Percentiles rank a stretch among this genome's conserved stretches.
phyloP scores from a whole-genome alignment of 192 early-diverging fungal genomes.

The Entophlyctis luteolus region DNA sequence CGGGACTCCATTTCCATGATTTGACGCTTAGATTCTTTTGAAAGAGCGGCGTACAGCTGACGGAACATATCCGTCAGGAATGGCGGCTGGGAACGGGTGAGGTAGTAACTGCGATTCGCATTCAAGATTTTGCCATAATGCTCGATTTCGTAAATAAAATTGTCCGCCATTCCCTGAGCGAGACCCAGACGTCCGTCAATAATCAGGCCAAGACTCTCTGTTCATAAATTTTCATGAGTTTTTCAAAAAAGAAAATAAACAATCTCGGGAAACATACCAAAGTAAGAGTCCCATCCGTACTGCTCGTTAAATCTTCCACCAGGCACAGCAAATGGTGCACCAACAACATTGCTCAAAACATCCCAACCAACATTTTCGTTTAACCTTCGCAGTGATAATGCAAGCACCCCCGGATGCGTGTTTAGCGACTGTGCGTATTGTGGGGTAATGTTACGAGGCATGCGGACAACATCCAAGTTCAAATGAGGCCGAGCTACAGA shows the following conservation, averaged over 20 bases:
- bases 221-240: background rate
- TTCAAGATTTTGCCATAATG: conserved; percentile 99
- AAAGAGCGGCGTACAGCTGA: conserved; percentile 66
- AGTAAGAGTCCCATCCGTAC: conserved; percentile 90
- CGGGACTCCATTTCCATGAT: background rate
- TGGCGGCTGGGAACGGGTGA: conserved; percentile 95
- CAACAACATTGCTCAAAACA: conserved; percentile 30
- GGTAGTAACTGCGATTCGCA: conserved; percentile 95
- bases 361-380: conserved; percentile 4
- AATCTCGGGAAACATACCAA: background rate
- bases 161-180: conserved; percentile 93
- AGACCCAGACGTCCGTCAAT: conserved; percentile 81
- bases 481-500: conserved; percentile 33
- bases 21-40: background rate
- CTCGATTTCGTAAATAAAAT: conserved; percentile 94
- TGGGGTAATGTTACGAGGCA: conserved; percentile 84
- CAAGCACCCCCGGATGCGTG: conserved; percentile 81
- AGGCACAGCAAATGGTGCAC: conserved; percentile 91
- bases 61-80: conserved; percentile 96
- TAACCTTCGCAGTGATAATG: conserved; percentile 62
- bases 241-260: background rate
- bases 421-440: conserved; percentile 90
- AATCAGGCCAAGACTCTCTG: conserved; percentile 84
- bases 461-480: conserved; percentile 61
- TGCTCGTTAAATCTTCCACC: conserved; percentile 99